These are phyloP conservation scores for Saturnispora dispora DNA, from an alignment of 805 yeast species.

Conservation along the genomic window DNA sequence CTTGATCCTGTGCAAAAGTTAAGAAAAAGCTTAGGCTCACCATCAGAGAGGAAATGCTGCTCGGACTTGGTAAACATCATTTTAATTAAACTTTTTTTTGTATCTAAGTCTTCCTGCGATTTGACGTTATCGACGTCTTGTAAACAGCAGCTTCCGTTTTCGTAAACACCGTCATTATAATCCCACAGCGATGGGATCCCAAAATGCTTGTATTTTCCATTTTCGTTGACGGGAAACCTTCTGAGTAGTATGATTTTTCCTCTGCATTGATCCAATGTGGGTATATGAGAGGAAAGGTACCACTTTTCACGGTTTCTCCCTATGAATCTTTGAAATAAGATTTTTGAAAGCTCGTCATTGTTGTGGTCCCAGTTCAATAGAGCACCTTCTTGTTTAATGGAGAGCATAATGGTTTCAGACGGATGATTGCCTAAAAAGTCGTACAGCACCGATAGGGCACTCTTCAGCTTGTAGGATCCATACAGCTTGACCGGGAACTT, in stretches of 20 bases:
- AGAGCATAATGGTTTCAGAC: constrained; percentile 56
- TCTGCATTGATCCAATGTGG: constrained; percentile 51
- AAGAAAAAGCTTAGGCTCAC: constrained; percentile 51
- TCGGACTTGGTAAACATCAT: constrained; percentile 45
- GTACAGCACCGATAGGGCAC: constrained; percentile 50
- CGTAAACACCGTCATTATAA: constrained; percentile 58
- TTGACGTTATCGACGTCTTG: constrained; percentile 70
- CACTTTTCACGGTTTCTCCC: constrained; percentile 42
- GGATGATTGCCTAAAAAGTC: constrained; percentile 42
- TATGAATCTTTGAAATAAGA: constrained; percentile 51
- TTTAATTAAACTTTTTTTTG: constrained; percentile 50
- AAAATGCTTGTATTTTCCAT: constrained; percentile 30
- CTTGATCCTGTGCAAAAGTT: constrained; percentile 71
- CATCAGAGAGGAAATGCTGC: constrained; percentile 20
- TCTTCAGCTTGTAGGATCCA: constrained; percentile 42
- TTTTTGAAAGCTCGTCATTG: constrained; percentile 54
- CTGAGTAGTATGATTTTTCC: constrained; percentile 62
- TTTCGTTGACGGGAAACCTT: constrained; percentile 56
- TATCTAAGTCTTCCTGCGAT: constrained; percentile 40
- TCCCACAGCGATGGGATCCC: constrained; percentile 69
- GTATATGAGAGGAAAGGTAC: constrained; percentile 50
- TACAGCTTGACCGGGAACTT: constrained; percentile 63
- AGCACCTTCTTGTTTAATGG: constrained; percentile 68
- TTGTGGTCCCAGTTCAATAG: constrained; percentile 50
- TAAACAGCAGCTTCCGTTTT: constrained; percentile 50